Evolutionary conservation across 2,329 filamentous ascomycete species (phyloP).

Genomic region (Ophiostoma sp.): DNA sequence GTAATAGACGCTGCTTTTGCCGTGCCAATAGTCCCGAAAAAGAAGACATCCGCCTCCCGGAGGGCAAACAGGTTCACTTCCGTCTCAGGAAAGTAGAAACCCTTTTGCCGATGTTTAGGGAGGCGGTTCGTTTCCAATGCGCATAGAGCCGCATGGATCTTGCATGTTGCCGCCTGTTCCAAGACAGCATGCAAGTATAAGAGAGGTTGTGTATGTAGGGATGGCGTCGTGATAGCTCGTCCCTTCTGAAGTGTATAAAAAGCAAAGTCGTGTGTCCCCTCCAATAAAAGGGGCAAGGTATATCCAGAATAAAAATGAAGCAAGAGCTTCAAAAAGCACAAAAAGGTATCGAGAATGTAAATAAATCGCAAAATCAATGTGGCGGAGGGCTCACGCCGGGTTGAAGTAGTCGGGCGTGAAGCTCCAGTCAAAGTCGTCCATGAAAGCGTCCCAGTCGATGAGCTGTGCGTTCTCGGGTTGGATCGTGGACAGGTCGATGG

Average conservation of each 20-base stretch:
- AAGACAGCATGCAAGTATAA: slow-evolving; percentile 7
- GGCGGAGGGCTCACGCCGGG: slow-evolving; percentile 18
- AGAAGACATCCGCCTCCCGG: background rate
- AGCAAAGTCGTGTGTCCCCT: background rate
- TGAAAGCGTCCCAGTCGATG: slow-evolving; percentile 52
- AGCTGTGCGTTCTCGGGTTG: slow-evolving; percentile 40
- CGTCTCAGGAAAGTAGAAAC: slow-evolving; percentile 16
- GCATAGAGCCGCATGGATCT: background rate
- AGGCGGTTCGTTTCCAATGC: background rate
- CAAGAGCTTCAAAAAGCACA: background rate
- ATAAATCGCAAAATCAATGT: background rate
- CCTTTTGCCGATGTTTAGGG: background rate
- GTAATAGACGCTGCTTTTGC: background rate
- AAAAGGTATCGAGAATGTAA: background rate
- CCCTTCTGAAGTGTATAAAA: background rate
- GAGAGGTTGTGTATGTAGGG: background rate
- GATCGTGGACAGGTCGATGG: slow-evolving; percentile 27
- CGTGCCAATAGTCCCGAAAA: background rate
- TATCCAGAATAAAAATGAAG: background rate
- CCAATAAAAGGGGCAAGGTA: background rate
- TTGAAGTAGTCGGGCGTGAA: slow-evolving; percentile 35
- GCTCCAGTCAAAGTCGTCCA: slow-evolving; percentile 53
- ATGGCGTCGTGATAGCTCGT: background rate
- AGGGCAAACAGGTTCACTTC: background rate
- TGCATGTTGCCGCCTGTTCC: slow-evolving; percentile 13